phyloP scores from a whole-genome alignment of 176 grass and related monocot genomes.

The Metroxylon sagu region DNA sequence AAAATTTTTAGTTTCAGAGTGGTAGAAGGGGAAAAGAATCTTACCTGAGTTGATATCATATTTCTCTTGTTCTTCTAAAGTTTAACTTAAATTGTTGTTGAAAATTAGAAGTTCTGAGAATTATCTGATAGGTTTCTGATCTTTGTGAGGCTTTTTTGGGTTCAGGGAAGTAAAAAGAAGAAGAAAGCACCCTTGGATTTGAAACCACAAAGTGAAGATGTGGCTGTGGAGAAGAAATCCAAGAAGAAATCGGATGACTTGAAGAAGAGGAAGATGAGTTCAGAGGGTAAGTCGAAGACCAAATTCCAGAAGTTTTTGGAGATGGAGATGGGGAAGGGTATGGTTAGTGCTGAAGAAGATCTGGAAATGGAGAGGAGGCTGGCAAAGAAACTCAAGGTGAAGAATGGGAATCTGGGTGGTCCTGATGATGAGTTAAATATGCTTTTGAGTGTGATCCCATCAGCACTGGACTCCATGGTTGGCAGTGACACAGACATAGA shows the following conservation, averaged over 20 bases:
- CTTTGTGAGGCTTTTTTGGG: background rate
- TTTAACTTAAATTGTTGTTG: too few relatives aligned
- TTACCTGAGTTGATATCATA: background rate
- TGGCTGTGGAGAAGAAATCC: constrained; percentile 14
- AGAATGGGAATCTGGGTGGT: constrained; percentile 59
- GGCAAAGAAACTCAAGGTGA: constrained; percentile 78
- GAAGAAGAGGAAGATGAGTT: constrained; percentile 6
- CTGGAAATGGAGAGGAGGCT: constrained; percentile 66
- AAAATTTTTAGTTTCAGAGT: too few relatives aligned
- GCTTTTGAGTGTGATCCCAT: constrained; percentile 41
- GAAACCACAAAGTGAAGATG: background rate
- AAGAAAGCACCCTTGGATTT: background rate
- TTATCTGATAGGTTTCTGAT: too few relatives aligned
- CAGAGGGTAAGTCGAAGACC: constrained; percentile 24
- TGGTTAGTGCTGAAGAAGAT: constrained; percentile 46
- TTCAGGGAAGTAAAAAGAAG: constrained; percentile 31
- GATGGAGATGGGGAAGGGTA: constrained; percentile 47
- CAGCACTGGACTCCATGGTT: constrained; percentile 23
- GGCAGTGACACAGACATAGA: constrained; percentile 22
- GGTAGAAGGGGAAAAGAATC: background rate
- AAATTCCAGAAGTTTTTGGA: constrained; percentile 77
- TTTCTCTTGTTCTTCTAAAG: background rate
- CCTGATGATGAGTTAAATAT: constrained; percentile 64
- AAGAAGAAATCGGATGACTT: background rate
- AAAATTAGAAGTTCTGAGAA: too few relatives aligned